These are phyloP conservation scores for Dryas integrifolia DNA, from an alignment of 331 rosid species.

Conservation along the genomic window DNA sequence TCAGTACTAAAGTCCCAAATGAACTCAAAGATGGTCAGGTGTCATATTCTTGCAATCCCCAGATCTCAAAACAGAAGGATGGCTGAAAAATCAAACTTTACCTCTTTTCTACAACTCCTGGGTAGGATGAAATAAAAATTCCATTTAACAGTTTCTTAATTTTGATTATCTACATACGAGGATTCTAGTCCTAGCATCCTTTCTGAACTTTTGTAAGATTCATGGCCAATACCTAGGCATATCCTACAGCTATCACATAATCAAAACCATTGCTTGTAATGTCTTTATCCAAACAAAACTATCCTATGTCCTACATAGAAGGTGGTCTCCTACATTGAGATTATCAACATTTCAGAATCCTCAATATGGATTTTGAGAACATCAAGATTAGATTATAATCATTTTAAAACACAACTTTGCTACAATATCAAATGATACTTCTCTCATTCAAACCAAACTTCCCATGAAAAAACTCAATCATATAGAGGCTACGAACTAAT, in stretches of 20 bases:
- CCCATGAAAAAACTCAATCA: neutral
- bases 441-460: slow-evolving; percentile 8
- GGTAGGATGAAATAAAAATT: neutral
- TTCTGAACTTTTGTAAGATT: neutral
- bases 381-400: slow-evolving; percentile 10
- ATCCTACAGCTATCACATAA: neutral
- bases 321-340: neutral
- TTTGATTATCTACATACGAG: neutral
- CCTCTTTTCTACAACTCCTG: neutral
- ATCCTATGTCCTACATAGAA: neutral
- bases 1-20: neutral
- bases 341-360: neutral
- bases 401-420: neutral
- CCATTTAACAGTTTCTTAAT: neutral
- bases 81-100: neutral
- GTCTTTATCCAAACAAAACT: neutral
- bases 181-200: neutral
- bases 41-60: neutral
- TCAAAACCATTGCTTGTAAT: neutral
- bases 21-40: neutral
- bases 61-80: neutral
- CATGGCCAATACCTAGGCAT: neutral
- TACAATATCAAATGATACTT: neutral
- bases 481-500: neutral
- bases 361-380: neutral